Evolutionary conservation across 176 grass and related monocot genomes (phyloP).

Genomic region (Pontederia crassipes): DNA sequence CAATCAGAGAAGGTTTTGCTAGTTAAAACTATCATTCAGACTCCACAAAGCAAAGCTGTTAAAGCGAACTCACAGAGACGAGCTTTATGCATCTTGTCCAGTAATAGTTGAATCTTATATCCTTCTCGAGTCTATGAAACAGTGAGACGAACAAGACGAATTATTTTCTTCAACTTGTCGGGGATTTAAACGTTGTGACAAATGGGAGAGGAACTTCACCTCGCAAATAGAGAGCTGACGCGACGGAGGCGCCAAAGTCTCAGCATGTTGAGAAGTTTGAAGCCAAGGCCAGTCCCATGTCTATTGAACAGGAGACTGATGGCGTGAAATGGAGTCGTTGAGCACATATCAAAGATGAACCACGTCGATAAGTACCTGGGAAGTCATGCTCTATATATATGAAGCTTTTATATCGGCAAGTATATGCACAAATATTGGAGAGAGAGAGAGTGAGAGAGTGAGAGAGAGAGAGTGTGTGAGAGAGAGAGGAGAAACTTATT

Average conservation of each 20-base stretch:
- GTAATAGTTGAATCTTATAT: constrained; percentile 8
- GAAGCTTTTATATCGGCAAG: not conserved
- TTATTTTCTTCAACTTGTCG: not conserved
- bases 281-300: not conserved
- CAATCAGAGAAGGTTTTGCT: no score
- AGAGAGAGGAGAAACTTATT: no score
- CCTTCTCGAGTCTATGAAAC: constrained; percentile 12
- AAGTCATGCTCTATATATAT: not conserved
- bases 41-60: no score
- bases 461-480: no score
- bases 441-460: no score
- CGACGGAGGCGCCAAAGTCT: constrained; percentile 10
- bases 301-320: not conserved
- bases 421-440: no score
- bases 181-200: not conserved
- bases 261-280: constrained; percentile 16
- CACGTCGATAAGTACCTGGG: constrained; percentile 12
- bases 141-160: not conserved
- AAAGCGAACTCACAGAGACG: not conserved
- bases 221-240: constrained; percentile 7
- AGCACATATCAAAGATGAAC: constrained; percentile 21
- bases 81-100: constrained; percentile 9
- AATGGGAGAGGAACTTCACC: constrained; percentile 1
- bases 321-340: constrained; percentile 9
- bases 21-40: no score